These are phyloP conservation scores for Huiozyma naganishii DNA, from an alignment of 805 yeast genomes.

Conservation along the genomic window DNA sequence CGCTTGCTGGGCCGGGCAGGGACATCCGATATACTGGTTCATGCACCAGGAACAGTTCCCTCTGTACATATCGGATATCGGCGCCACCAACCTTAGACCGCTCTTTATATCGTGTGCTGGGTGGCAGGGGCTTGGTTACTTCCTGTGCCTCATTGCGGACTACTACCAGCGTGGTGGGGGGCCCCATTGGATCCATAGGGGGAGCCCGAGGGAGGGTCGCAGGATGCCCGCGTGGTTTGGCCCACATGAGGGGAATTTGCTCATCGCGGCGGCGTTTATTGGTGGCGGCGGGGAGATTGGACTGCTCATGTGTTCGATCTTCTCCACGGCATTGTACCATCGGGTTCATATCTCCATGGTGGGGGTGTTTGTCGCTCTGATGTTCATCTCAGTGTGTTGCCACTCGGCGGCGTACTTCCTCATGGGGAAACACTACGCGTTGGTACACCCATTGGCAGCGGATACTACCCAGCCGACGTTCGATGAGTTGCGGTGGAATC, in stretches of 20 bases:
- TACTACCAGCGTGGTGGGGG: slow-evolving; percentile 44
- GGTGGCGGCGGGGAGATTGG: slow-evolving; percentile 61
- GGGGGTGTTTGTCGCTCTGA: slow-evolving; percentile 56
- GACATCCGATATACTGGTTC: slow-evolving; percentile 58
- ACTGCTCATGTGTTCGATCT: slow-evolving; percentile 60
- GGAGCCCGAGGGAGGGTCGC: slow-evolving; percentile 12
- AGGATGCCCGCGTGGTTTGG: slow-evolving; percentile 33
- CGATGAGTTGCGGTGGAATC: slow-evolving; percentile 6
- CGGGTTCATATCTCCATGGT: slow-evolving; percentile 58
- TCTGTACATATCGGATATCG: slow-evolving; percentile 76
- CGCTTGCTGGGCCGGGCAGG: slow-evolving; percentile 69
- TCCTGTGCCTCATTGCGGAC: slow-evolving; percentile 53
- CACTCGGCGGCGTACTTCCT: slow-evolving; percentile 35
- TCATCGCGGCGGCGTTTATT: slow-evolving; percentile 32
- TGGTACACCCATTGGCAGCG: slow-evolving; percentile 27
- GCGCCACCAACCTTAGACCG: slow-evolving; percentile 80
- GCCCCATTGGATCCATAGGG: slow-evolving; percentile 17
- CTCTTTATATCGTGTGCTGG: slow-evolving; percentile 71
- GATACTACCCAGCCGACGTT: slow-evolving; percentile 7
- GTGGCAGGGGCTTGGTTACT: slow-evolving; percentile 65
- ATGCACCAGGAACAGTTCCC: slow-evolving; percentile 37
- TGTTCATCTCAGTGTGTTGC: slow-evolving; percentile 42
- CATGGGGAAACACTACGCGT: slow-evolving; percentile 37
- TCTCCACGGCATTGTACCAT: slow-evolving; percentile 50
- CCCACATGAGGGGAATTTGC: slow-evolving; percentile 29